Percentiles rank a stretch among this genome's conserved stretches.
These are phyloP conservation scores for Morella rubra DNA, from an alignment of 306 rosid genomes.

Conservation along the genomic window DNA sequence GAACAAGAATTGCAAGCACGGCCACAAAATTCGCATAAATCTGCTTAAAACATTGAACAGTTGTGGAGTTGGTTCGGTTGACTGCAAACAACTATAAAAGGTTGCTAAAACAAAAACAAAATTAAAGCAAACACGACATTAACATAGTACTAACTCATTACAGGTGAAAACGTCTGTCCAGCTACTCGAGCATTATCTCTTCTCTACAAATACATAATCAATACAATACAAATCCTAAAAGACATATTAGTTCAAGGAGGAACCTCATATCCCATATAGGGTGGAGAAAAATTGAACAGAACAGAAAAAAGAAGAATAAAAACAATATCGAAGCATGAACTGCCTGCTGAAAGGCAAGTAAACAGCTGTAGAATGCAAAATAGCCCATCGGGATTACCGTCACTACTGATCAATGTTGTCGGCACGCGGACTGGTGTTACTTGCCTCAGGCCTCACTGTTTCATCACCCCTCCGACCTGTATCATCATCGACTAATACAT, in stretches of 20 bases:
- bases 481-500: constrained; percentile 71
- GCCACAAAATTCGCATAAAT: neutral
- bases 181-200: neutral
- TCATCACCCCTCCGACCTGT: constrained; percentile 68
- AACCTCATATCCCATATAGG: neutral
- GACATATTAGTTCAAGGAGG: neutral
- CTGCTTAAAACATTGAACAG: neutral
- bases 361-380: constrained; percentile 24
- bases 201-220: neutral
- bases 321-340: neutral
- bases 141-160: too few relatives aligned
- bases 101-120: too few relatives aligned
- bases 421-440: constrained; percentile 32
- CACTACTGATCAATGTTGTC: constrained; percentile 43
- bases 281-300: neutral
- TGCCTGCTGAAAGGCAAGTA: constrained; percentile 5
- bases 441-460: constrained; percentile 51
- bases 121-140: too few relatives aligned
- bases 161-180: too few relatives aligned
- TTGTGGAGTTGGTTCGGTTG: too few relatives aligned
- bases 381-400: constrained; percentile 11
- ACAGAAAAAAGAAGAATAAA: neutral
- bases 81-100: too few relatives aligned
- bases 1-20: neutral
- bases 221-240: neutral